These are phyloP conservation scores for Microthyrium microscopicum DNA, from an alignment of 2,329 filamentous ascomycete genomes.

Conservation along the genomic window DNA sequence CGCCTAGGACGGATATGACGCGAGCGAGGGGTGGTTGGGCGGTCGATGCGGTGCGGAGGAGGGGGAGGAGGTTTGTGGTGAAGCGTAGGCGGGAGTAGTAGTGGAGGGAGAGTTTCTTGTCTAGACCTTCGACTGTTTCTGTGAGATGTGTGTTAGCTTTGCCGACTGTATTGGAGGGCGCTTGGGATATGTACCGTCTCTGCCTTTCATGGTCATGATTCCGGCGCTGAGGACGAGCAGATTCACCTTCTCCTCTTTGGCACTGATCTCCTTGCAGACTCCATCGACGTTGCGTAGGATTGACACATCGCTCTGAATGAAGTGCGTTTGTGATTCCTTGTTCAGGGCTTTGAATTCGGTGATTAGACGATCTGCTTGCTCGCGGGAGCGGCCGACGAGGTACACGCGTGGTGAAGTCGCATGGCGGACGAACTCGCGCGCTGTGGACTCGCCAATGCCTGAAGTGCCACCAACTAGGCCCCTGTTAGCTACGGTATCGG, in stretches of 20 bases:
- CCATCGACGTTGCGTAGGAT: slow-evolving; percentile 25
- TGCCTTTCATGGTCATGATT: slow-evolving; percentile 26
- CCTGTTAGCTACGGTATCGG: slow-evolving; percentile 2
- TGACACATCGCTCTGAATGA: slow-evolving; percentile 26
- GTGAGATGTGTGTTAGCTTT: no score
- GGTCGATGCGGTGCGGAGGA: slow-evolving; percentile 14
- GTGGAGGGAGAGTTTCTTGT: slow-evolving; percentile 16
- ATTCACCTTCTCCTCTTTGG: slow-evolving; percentile 36
- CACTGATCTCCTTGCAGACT: slow-evolving; percentile 29
- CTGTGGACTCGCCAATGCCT: slow-evolving; percentile 27
- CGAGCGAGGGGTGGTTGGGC: slow-evolving; percentile 13
- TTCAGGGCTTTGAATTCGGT: slow-evolving; percentile 23
- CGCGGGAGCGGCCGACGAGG: slow-evolving; percentile 25
- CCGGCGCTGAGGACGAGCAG: slow-evolving; percentile 38
- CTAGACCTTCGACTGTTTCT: slow-evolving; percentile 20
- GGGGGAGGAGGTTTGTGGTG: slow-evolving; percentile 20
- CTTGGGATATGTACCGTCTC: slow-evolving; percentile 10
- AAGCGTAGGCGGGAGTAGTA: slow-evolving; percentile 25
- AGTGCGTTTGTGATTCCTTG: slow-evolving; percentile 19
- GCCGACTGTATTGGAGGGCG: no score
- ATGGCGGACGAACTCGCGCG: slow-evolving; percentile 24
- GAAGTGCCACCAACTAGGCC: slow-evolving; percentile 24
- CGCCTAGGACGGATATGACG: slow-evolving; percentile 17
- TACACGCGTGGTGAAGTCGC: slow-evolving; percentile 24
- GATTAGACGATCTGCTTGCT: slow-evolving; percentile 21